Evolutionary conservation across 306 rosid species (phyloP).

Genomic region (Adenanthera pavonina): DNA sequence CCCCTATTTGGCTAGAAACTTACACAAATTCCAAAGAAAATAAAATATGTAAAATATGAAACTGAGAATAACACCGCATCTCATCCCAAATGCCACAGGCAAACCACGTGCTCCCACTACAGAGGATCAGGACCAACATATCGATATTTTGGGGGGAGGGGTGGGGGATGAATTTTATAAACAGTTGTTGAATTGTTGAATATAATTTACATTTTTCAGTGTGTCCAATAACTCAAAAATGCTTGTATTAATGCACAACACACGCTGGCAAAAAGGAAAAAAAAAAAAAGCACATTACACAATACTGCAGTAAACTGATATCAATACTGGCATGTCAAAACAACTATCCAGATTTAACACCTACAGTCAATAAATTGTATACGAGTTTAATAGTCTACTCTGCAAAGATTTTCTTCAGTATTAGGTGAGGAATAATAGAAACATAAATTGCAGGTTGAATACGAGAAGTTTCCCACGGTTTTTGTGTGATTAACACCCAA

Average conservation of each 20-base stretch:
- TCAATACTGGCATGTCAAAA: neutral
- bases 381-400: slow-evolving; percentile 8
- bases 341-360: neutral
- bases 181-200: neutral
- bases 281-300: neutral
- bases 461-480: neutral
- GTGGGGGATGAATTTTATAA: neutral
- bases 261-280: no score
- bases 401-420: neutral
- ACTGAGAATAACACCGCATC: neutral
- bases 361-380: neutral
- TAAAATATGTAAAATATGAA: slow-evolving; percentile 2
- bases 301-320: neutral
- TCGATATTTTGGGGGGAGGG: neutral
- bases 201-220: neutral
- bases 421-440: slow-evolving; percentile 4
- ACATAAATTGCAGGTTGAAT: neutral
- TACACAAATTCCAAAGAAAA: neutral
- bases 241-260: neutral
- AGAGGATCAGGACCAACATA: neutral
- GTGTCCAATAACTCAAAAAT: neutral
- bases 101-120: neutral
- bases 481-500: neutral
- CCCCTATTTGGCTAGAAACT: neutral
- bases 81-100: neutral